Evolutionary conservation across 2,329 filamentous ascomycete genomes (phyloP).

Genomic region (Colletotrichum tamarilloi): DNA sequence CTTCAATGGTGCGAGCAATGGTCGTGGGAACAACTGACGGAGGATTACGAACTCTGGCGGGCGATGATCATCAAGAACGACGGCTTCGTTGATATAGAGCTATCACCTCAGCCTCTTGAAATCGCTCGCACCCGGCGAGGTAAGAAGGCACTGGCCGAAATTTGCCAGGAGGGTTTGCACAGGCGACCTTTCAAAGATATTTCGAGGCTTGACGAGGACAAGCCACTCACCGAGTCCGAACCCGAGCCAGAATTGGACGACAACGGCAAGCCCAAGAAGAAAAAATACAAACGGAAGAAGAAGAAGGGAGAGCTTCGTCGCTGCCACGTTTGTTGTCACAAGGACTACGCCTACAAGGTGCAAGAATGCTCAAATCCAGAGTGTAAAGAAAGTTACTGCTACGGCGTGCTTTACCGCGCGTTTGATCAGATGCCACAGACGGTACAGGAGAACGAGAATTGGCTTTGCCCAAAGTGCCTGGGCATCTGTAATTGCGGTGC

Average conservation of each 20-base stretch:
- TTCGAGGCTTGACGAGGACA: constrained; percentile 66
- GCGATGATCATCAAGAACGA: constrained; percentile 80
- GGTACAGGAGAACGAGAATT: constrained; percentile 82
- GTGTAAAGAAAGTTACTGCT: constrained; percentile 86
- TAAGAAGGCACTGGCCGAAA: constrained; percentile 86
- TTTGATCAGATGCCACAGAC: constrained; percentile 90
- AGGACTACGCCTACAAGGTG: constrained; percentile 86
- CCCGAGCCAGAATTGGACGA: constrained; percentile 66
- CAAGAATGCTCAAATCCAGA: constrained; percentile 77
- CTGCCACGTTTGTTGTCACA: constrained; percentile 87
- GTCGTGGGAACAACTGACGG: constrained; percentile 80
- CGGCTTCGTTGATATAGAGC: constrained; percentile 71
- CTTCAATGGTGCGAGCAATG: constrained; percentile 95
- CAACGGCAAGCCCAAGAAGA: constrained; percentile 70
- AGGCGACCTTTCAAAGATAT: constrained; percentile 86
- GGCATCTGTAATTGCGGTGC: constrained; percentile 88
- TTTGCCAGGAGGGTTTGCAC: constrained; percentile 91
- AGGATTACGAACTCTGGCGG: constrained; percentile 87
- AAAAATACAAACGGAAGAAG: constrained; percentile 65
- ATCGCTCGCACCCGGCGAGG: constrained; percentile 73
- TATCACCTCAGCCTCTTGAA: constrained; percentile 77
- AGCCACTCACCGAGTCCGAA: constrained; percentile 60
- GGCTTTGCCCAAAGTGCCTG: constrained; percentile 89
- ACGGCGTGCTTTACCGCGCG: constrained; percentile 89
- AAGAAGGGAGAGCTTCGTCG: constrained; percentile 66